Evolutionary conservation across 2,329 filamentous ascomycete genomes (phyloP), one percentile per base, ranked within the genome.

Genomic region (Aureobasidium zeae): DNA sequence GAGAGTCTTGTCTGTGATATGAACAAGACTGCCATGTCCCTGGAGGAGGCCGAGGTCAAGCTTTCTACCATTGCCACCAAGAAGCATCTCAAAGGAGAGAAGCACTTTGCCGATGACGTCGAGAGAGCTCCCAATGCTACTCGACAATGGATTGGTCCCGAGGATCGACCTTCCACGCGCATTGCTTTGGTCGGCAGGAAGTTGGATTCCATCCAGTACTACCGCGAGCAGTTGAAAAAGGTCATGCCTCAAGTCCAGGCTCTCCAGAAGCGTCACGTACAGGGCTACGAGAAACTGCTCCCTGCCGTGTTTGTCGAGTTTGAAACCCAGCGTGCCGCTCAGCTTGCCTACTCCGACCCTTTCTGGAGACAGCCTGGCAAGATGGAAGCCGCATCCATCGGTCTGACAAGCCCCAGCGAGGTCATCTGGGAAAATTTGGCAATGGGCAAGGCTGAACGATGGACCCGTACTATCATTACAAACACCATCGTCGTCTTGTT

Each of bases 131-230:
- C 72, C 9, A 66, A 68, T 36, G 75, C 81, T 51, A 70, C 72
- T 48, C 81, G 58, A 13, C 58, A 62, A 38, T 68, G 64, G 60
- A 62, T 85, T 53, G 74, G 86, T 25, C 86, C 86, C 1, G 77
- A 80, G 1, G 86, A 94, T 57, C 76, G 77, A 24, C 67, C 79
- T 15, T 50, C 48, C 15, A 52, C 52, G 35, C 45, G 54, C 20
- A 81, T 80, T 55, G 70, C 73, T 9, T 64, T 93, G 25, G 71
- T 87, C 51, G 81, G 85, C 51, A 77, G 84, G 56, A 89, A 89
- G 59, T 85, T 93, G 15, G 86, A 96, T 63, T 89, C 86, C 0
- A 93, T 96, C 59, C 78, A 89, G 49, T 94, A 86, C 79, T 81
- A 81, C 49, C 81, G 89, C 30, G 71, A 71, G 2, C 81, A 88